Conservation (phyloP, 352 stramenopile species). For the Phytopythium litorale region DNA sequence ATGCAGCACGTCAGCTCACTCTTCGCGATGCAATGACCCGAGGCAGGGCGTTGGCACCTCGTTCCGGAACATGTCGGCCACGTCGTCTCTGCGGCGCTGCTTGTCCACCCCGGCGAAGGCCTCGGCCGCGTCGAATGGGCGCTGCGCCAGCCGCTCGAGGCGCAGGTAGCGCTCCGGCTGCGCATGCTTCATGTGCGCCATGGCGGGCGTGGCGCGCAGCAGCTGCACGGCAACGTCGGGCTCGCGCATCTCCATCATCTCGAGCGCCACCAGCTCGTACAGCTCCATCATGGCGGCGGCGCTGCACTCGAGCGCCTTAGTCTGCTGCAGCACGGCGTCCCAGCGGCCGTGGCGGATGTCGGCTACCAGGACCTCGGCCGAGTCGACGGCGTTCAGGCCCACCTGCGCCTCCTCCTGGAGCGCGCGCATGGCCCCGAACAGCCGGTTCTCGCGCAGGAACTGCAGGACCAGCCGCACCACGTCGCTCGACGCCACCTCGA, state of each 20-base stretch:
- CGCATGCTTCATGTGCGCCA: slow-evolving; percentile 45
- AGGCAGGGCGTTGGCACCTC: slow-evolving; percentile 30
- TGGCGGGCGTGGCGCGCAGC: slow-evolving; percentile 40
- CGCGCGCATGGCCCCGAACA: slow-evolving; percentile 76
- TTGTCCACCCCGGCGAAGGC: slow-evolving; percentile 67
- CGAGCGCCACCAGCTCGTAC: slow-evolving; percentile 87
- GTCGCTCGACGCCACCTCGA: slow-evolving; percentile 71
- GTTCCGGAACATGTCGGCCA: slow-evolving; percentile 69
- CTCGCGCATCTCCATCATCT: slow-evolving; percentile 86
- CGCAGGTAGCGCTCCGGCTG: slow-evolving; percentile 54
- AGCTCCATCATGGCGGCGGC: slow-evolving; percentile 73
- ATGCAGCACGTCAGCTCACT: background rate
- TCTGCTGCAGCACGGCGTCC: slow-evolving; percentile 90
- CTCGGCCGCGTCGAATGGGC: slow-evolving; percentile 62
- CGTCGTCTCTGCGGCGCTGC: slow-evolving; percentile 73
- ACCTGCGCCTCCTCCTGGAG: slow-evolving; percentile 89
- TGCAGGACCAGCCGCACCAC: slow-evolving; percentile 90
- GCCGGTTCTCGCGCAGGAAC: slow-evolving; percentile 89
- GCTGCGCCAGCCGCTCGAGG: slow-evolving; percentile 76
- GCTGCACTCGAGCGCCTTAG: slow-evolving; percentile 63
- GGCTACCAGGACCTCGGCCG: slow-evolving; percentile 61
- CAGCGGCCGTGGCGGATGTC: slow-evolving; percentile 86
- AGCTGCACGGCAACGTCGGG: slow-evolving; percentile 71
- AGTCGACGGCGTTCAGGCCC: slow-evolving; percentile 86
- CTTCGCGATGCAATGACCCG: background rate